Evolutionary conservation across 2,329 filamentous ascomycete genomes (phyloP).

Genomic region (Alternaria sp.): DNA sequence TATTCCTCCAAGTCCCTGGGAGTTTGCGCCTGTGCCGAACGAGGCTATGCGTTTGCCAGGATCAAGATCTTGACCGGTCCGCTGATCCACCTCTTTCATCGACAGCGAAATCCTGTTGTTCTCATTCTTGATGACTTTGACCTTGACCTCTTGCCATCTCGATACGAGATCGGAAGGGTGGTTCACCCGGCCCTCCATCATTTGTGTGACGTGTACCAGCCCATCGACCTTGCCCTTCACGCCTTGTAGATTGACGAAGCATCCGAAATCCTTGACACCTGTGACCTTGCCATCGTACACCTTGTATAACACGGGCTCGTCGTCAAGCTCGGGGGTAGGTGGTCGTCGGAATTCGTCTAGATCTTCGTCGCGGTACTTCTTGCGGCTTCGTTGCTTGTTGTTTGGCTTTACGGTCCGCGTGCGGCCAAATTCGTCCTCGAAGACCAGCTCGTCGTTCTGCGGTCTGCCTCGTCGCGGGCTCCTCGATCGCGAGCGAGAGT

Average conservation of each 20-base stretch:
- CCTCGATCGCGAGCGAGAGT: constrained; percentile 60
- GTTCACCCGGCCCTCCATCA: constrained; percentile 85
- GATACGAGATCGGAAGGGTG: constrained; percentile 88
- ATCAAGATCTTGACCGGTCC: constrained; percentile 80
- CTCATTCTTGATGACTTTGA: constrained; percentile 90
- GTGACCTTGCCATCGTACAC: constrained; percentile 90
- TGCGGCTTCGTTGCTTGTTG: constrained; percentile 51
- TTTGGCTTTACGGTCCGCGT: constrained; percentile 50
- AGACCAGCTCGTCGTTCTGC: constrained; percentile 60
- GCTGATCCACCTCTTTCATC: constrained; percentile 97
- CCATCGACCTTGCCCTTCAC: constrained; percentile 90
- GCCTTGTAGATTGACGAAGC: constrained; percentile 89
- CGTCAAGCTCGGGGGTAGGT: constrained; percentile 78
- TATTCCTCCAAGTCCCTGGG: constrained; percentile 74
- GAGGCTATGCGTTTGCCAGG: constrained; percentile 81
- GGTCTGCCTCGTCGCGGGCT: constrained; percentile 52
- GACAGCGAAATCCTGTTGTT: constrained; percentile 82
- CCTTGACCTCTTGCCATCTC: constrained; percentile 82
- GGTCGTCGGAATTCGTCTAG: constrained; percentile 70
- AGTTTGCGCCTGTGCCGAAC: constrained; percentile 73
- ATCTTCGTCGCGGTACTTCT: constrained; percentile 46
- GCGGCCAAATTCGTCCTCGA: constrained; percentile 66
- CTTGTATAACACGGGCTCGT: constrained; percentile 81
- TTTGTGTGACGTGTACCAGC: constrained; percentile 89
- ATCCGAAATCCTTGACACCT: constrained; percentile 93